Conservation (phyloP, 2,329 filamentous ascomycete genomes). For the Xylaria sp. region DNA sequence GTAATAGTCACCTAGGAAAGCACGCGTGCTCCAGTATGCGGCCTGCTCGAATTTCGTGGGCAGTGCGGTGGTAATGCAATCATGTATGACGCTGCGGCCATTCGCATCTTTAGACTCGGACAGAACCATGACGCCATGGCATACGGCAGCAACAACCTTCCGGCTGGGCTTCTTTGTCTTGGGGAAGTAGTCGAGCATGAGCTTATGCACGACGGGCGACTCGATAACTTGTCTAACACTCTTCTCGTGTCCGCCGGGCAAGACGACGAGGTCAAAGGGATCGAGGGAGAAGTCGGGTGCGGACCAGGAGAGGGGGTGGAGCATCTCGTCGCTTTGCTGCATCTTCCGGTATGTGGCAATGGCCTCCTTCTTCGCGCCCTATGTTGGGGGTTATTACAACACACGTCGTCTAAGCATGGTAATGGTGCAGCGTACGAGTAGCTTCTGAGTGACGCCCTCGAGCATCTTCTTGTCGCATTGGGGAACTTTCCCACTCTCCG, state of each 20-base stretch:
- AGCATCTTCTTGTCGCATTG: conserved; percentile 62
- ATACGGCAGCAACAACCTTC: conserved; percentile 60
- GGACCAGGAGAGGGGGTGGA: conserved; percentile 58
- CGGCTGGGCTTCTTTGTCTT: conserved; percentile 55
- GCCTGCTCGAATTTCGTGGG: conserved; percentile 60
- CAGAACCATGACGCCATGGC: conserved; percentile 64
- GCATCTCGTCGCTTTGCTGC: conserved; percentile 54
- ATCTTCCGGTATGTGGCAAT: conserved; percentile 57
- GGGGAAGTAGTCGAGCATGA: conserved; percentile 60
- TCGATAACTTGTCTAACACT: conserved; percentile 62
- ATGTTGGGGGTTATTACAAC: conserved; percentile 41
- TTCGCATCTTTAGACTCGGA: conserved; percentile 54
- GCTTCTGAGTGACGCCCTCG: conserved; percentile 59
- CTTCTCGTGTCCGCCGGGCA: conserved; percentile 66
- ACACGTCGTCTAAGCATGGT: not conserved
- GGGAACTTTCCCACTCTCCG: conserved; percentile 59
- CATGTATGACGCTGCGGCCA: conserved; percentile 59
- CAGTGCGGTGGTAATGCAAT: conserved; percentile 60
- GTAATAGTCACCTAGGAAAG: conserved; percentile 64
- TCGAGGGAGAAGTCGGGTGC: conserved; percentile 56
- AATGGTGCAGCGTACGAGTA: conserved; percentile 54
- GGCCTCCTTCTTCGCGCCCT: conserved; percentile 56
- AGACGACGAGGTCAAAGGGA: conserved; percentile 59
- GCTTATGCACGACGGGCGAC: conserved; percentile 55
- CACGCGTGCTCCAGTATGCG: conserved; percentile 60